Percentiles rank a stretch among this genome's conserved stretches.
Evolutionary conservation across 1,139 yeast species (phyloP).

Genomic region (Yamadazyma kanchanaburiensis): DNA sequence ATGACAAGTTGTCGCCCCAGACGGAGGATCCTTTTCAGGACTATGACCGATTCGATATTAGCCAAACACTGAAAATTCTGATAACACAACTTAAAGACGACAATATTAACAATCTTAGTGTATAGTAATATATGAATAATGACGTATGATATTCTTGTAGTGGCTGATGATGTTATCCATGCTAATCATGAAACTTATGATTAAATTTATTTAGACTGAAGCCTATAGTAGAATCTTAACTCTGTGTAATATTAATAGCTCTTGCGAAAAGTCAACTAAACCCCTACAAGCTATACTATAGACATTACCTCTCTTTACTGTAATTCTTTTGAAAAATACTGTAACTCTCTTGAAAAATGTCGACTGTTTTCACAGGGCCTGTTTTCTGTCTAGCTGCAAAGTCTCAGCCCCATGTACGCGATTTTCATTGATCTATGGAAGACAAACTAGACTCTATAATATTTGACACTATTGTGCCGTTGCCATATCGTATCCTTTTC

Average conservation of each 20-base stretch:
- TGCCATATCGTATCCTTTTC: slow-evolving; percentile 36
- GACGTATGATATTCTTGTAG: not conserved
- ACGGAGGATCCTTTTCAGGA: slow-evolving; percentile 58
- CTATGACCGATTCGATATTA: slow-evolving; percentile 53
- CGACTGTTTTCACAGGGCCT: too few species aligned
- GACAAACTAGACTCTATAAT: slow-evolving; percentile 13
- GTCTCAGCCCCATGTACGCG: too few species aligned
- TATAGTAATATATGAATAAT: not conserved
- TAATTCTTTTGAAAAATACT: too few species aligned
- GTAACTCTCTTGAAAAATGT: too few species aligned
- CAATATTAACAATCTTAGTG: slow-evolving; percentile 9
- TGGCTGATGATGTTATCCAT: slow-evolving; percentile 50
- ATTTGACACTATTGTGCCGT: slow-evolving; percentile 30
- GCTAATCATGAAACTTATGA: slow-evolving; percentile 50
- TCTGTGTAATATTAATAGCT: too few species aligned
- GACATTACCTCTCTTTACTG: too few species aligned
- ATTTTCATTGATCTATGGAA: too few species aligned
- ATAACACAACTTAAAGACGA: slow-evolving; percentile 12
- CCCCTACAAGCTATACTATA: too few species aligned
- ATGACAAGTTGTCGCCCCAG: slow-evolving; percentile 58
- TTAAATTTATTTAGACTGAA: slow-evolving; percentile 33
- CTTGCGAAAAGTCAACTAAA: too few species aligned
- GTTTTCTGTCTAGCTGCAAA: too few species aligned
- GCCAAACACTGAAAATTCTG: slow-evolving; percentile 60
- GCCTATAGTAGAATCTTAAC: too few species aligned